Base-by-base conservation (phyloP, 129 eudicot species). In the Centaurea solstitialis region DNA sequence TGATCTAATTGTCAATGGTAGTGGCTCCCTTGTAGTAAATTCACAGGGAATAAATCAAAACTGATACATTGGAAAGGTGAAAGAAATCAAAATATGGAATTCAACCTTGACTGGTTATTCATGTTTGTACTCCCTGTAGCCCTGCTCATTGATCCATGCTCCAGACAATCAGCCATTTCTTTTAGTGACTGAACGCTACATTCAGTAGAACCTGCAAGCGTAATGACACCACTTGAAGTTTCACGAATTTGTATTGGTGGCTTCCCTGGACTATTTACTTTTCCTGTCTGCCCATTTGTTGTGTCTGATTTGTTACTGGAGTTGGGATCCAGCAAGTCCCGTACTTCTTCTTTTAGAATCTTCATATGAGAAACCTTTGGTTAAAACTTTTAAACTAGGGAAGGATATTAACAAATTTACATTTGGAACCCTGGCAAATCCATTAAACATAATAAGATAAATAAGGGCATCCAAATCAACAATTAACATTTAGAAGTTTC, bases 51-150 rank as follows among this genome's bases (percentile, higher is more conserved):
- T 1, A n/a, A 50, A 23, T 17, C 9, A 18, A 33, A 43, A 30
- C 1, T 33, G 33, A 20, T 43, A 12, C 26, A 69, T 57, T 35
- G 13, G 64, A 33, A 82, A 73, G 23, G 30, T 35, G 68, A 30
- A 28, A 26, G 9, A 85, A 71, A 66, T 39, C 13, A 68, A 68
- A 15, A 24, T 28, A 47, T 67, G 39, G 40, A 1, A 57, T 22
- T 74, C 41, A 73, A 96, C 99, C 99, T 93, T 18, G 99, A 96
- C 83, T 96, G 99, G 81, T 96, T 91, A 78, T 96, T 96, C 99
- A 96, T 96, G 87, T 96, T 96, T 69, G 99, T 96, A 85, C 99
- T 96, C 75, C 99, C 99, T 0, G 99, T 96, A 43, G 99, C 99
- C 88, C 99, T 86, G 90, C 91, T 91, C 77, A 96, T 75, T 18